Evolutionary conservation across 2,329 filamentous ascomycete genomes (phyloP), one percentile per base, ranked within the genome.

Genomic region (Zymoseptoria ardabiliae): DNA sequence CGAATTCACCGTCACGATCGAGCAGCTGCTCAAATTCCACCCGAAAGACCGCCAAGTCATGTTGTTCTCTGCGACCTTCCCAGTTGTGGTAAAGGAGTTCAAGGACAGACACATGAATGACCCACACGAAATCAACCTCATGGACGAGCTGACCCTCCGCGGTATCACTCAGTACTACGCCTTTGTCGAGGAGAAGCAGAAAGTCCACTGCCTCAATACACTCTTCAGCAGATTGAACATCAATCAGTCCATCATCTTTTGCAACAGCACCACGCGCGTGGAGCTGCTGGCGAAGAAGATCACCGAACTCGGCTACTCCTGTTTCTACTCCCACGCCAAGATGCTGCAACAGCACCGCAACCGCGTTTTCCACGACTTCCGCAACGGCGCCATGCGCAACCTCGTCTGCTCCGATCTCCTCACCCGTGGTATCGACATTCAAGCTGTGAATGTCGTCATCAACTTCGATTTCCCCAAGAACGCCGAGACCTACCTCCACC

Each of bases 401-500:
- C 85, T 99, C 45, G 94, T 99, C 64, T 99, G 94, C 78, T 99
- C 95, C 2, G 94, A 99, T 78, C 82, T 99, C 48, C 84, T 99
- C 65, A 99, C 94, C 64, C 92, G 94, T 77, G 94, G 94, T 85
- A 99, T 99, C 71, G 94, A 99, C 78, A 99, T 99, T 66, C 94
- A 99, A 77, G 94, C 94, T 57, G 94, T 99, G 72, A 99, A 99
- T 70, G 94, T 99, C 58, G 94, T 99, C 73, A 99, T 99, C 84
- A 99, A 99, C 80, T 99, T 99, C 71, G 94, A 99, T 72, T 99
- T 99, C 75, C 94, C 94, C 57, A 99, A 99, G 80, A 99, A 99
- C 71, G 95, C 94, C 17, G 94, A 99, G 78, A 99, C 94, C 0
- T 99, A 99, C 73, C 86, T 99, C 59, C 94, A 99, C 78, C 91